Evolutionary conservation across 306 rosid species (phyloP).

Genomic region (Pyrus pyrifolia): DNA sequence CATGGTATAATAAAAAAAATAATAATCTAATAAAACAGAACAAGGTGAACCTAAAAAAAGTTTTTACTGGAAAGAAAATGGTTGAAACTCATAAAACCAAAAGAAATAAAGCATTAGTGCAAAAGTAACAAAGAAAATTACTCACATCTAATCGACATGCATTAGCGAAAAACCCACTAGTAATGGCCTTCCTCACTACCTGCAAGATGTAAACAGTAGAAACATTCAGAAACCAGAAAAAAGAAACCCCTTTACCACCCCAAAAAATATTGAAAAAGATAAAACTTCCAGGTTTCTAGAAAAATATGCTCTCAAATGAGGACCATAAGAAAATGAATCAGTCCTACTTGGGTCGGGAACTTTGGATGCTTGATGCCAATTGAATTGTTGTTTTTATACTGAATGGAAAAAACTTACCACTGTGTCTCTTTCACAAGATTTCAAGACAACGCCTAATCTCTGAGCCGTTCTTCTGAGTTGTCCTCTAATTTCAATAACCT

Average conservation of each 20-base stretch:
- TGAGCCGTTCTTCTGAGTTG: slow-evolving; percentile 81
- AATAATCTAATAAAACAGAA: neutral
- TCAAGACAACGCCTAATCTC: slow-evolving; percentile 69
- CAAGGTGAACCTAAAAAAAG: slow-evolving; percentile 1
- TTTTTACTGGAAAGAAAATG: no score
- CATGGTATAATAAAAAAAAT: neutral
- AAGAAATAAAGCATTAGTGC: no score
- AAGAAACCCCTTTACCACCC: neutral
- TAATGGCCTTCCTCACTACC: slow-evolving; percentile 78
- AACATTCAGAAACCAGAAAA: neutral
- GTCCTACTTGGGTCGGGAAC: no score
- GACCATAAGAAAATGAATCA: neutral
- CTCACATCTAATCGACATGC: slow-evolving; percentile 74
- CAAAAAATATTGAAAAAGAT: neutral
- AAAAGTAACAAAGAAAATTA: neutral
- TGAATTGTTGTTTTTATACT: neutral
- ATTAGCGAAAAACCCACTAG: slow-evolving; percentile 73
- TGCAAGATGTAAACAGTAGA: slow-evolving; percentile 21
- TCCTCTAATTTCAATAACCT: slow-evolving; percentile 80
- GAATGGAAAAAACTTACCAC: slow-evolving; percentile 36
- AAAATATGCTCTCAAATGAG: neutral
- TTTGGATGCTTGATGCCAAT: no score
- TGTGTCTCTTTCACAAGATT: slow-evolving; percentile 68
- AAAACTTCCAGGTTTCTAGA: neutral
- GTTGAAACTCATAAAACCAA: no score